phyloP scores from a whole-genome alignment of 202 grass and related monocot genomes.

The Saccharum hybrid region DNA sequence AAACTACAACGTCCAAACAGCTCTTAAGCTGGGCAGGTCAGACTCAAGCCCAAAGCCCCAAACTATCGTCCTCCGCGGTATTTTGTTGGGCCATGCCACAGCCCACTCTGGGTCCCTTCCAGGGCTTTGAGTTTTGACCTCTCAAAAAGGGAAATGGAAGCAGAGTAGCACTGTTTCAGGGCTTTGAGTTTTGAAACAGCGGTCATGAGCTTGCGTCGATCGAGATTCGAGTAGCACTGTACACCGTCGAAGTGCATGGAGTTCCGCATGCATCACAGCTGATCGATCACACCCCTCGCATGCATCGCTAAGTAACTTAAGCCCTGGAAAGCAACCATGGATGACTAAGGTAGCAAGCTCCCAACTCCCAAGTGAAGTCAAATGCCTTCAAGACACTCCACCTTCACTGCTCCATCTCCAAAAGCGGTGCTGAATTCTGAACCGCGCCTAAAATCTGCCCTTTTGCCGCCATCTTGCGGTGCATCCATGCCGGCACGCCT shows the following conservation, averaged over 20 bases:
- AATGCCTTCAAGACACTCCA: slow-evolving; percentile 52
- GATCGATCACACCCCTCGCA: neutral
- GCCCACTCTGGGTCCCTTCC: too few relatives aligned
- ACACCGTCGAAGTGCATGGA: neutral
- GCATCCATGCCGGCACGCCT: neutral
- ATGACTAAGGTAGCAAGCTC: slow-evolving; percentile 6
- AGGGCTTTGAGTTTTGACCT: too few relatives aligned
- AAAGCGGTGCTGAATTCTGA: slow-evolving; percentile 18
- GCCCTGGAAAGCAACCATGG: slow-evolving; percentile 42
- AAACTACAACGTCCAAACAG: too few relatives aligned
- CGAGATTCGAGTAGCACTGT: neutral
- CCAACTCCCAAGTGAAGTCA: slow-evolving; percentile 38
- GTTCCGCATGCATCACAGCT: neutral
- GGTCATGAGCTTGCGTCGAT: neutral
- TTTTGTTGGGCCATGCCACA: too few relatives aligned
- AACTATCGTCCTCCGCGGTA: too few relatives aligned
- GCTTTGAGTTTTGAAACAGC: neutral
- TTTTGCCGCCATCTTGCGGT: neutral
- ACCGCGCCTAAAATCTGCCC: slow-evolving; percentile 6
- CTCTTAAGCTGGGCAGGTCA: too few relatives aligned
- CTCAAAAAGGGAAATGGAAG: too few relatives aligned
- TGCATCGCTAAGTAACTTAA: slow-evolving; percentile 49
- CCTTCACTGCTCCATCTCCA: slow-evolving; percentile 19
- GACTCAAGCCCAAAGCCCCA: too few relatives aligned
- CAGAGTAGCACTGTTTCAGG: too few relatives aligned